Evolutionary conservation across 345 rosid genomes (phyloP).

Genomic region (Brassica cretica): DNA sequence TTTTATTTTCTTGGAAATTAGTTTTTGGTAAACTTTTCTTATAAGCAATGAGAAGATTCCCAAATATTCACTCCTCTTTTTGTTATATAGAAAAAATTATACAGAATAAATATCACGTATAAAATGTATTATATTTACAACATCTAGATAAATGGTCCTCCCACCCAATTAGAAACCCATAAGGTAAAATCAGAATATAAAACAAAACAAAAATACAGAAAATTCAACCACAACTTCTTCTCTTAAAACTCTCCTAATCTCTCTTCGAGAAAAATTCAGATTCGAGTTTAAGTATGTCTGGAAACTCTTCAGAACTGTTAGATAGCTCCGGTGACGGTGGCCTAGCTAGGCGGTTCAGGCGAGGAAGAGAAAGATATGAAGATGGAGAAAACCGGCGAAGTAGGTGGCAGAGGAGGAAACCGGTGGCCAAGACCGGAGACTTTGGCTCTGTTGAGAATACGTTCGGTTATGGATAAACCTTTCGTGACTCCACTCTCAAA

Average conservation of each 20-base stretch:
- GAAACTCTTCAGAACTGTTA: constrained; percentile 37
- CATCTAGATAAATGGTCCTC: constrained; percentile 41
- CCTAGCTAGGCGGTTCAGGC: constrained; percentile 30
- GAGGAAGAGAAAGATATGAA: constrained; percentile 47
- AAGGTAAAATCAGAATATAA: constrained; percentile 37
- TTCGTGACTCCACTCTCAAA: constrained; percentile 71
- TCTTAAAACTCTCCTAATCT: constrained; percentile 31
- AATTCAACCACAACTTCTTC: constrained; percentile 33
- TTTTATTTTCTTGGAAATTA: not conserved
- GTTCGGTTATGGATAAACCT: constrained; percentile 72
- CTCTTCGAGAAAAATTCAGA: not conserved
- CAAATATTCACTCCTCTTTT: constrained; percentile 35
- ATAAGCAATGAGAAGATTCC: constrained; percentile 44
- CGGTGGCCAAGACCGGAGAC: constrained; percentile 86
- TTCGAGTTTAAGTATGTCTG: constrained; percentile 38
- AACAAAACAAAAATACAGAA: not conserved
- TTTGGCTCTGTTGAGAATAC: constrained; percentile 64
- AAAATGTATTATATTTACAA: constrained; percentile 31
- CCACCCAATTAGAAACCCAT: constrained; percentile 39
- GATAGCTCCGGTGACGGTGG: constrained; percentile 38
- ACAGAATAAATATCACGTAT: constrained; percentile 6
- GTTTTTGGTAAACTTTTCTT: constrained; percentile 20
- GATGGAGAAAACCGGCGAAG: constrained; percentile 48
- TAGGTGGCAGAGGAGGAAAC: constrained; percentile 48
- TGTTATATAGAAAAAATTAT: not conserved